Percentiles rank a stretch among this genome's conserved stretches.
Evolutionary conservation across 495 filamentous ascomycete species (phyloP).

Genomic region (Neohortaea acidophila): DNA sequence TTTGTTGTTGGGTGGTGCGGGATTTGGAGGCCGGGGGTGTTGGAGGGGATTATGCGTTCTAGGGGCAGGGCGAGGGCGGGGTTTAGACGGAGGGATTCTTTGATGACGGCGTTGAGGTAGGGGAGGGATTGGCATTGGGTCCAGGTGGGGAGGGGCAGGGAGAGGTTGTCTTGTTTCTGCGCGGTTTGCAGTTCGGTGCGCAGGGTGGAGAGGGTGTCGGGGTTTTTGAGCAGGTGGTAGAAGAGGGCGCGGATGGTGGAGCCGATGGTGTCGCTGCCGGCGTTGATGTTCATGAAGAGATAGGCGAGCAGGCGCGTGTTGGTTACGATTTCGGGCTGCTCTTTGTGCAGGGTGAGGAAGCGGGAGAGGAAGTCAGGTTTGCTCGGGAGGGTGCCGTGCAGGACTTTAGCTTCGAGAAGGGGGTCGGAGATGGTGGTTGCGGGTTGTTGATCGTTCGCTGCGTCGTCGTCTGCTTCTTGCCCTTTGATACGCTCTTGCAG

Average conservation of each 20-base stretch:
- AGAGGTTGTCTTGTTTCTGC: constrained; percentile 15
- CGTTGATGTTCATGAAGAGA: constrained; percentile 15
- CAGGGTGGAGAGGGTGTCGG: background rate
- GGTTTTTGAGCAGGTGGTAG: constrained; percentile 19
- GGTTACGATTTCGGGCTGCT: constrained; percentile 14
- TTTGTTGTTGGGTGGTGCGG: no score
- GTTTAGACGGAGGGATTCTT: constrained; percentile 23
- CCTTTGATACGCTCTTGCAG: constrained; percentile 12
- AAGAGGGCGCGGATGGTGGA: constrained; percentile 12
- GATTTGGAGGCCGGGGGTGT: constrained; percentile 18
- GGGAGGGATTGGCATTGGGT: constrained; percentile 26
- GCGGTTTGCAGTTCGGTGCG: constrained; percentile 12
- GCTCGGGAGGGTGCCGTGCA: constrained; percentile 12
- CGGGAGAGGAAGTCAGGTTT: constrained; percentile 18
- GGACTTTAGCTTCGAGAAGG: constrained; percentile 4
- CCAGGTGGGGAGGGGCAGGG: constrained; percentile 21
- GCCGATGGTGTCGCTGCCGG: constrained; percentile 16
- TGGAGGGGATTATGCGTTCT: constrained; percentile 28
- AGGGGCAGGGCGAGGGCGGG: constrained; percentile 29
- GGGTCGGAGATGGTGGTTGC: constrained; percentile 5
- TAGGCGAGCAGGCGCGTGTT: constrained; percentile 10
- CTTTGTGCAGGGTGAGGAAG: constrained; percentile 14
- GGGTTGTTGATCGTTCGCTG: background rate
- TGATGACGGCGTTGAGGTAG: constrained; percentile 28
- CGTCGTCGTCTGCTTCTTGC: constrained; percentile 1